These are phyloP conservation scores for Wickerhamomyces ciferrii DNA, from an alignment of 805 yeast species.

Conservation along the genomic window DNA sequence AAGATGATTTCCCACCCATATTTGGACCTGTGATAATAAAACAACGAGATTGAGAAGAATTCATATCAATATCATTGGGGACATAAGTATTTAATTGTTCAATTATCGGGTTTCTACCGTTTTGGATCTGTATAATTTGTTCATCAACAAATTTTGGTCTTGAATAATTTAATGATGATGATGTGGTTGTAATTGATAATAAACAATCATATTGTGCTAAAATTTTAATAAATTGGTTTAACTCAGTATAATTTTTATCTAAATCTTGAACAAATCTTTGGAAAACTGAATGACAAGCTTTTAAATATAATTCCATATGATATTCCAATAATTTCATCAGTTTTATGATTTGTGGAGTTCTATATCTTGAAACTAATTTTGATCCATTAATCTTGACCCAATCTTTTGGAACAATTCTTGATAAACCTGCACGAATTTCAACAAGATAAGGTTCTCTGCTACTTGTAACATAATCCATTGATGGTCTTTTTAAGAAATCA, in stretches of 20 bases:
- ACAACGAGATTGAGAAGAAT: slow-evolving; percentile 50
- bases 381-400: slow-evolving; percentile 80
- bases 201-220: slow-evolving; percentile 69
- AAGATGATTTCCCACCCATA: slow-evolving; percentile 96
- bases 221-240: slow-evolving; percentile 44
- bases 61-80: slow-evolving; percentile 76
- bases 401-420: slow-evolving; percentile 53
- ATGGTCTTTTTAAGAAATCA: slow-evolving; percentile 46
- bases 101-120: slow-evolving; percentile 86
- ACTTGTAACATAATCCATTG: slow-evolving; percentile 48
- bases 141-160: slow-evolving; percentile 59
- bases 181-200: slow-evolving; percentile 63
- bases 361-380: slow-evolving; percentile 61
- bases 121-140: slow-evolving; percentile 41
- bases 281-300: slow-evolving; percentile 31
- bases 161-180: slow-evolving; percentile 56
- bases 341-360: slow-evolving; percentile 52
- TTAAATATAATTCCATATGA: slow-evolving; percentile 43
- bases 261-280: slow-evolving; percentile 41
- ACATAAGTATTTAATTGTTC: slow-evolving; percentile 51
- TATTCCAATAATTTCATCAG: slow-evolving; percentile 53
- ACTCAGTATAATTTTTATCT: slow-evolving; percentile 34
- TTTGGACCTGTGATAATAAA: slow-evolving; percentile 91
- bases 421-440: slow-evolving; percentile 59
- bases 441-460: slow-evolving; percentile 68